phyloP scores from a whole-genome alignment of 2,329 filamentous ascomycete genomes.

The Clarireedia hainanense region DNA sequence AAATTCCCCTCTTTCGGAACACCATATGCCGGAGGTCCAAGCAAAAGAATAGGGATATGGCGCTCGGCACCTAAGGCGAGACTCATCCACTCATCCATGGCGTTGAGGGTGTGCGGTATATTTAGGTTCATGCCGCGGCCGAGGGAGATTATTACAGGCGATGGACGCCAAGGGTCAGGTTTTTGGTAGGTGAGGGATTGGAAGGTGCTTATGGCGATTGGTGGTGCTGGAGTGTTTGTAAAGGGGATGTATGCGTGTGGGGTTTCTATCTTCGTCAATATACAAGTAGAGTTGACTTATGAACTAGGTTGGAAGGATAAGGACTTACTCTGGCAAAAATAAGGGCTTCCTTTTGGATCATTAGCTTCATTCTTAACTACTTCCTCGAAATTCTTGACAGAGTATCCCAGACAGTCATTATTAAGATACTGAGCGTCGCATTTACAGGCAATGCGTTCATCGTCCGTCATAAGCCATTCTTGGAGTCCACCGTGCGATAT shows the following conservation, averaged over 20 bases:
- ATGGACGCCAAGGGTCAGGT: constrained; percentile 31
- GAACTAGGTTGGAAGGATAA: neutral
- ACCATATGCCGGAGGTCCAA: constrained; percentile 31
- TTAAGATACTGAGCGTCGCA: constrained; percentile 36
- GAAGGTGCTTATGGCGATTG: constrained; percentile 26
- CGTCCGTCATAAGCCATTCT: constrained; percentile 32
- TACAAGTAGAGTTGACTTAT: neutral
- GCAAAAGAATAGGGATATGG: constrained; percentile 36
- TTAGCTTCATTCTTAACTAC: constrained; percentile 15
- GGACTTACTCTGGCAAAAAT: constrained; percentile 15
- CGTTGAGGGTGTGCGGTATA: constrained; percentile 24
- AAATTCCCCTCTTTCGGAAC: constrained; percentile 8
- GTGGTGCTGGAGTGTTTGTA: constrained; percentile 27
- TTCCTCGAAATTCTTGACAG: constrained; percentile 19
- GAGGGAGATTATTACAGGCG: constrained; percentile 33
- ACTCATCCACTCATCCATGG: constrained; percentile 34
- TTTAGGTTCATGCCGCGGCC: constrained; percentile 28
- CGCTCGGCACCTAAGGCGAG: constrained; percentile 30
- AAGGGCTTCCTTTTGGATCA: constrained; percentile 10
- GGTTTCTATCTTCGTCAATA: constrained; percentile 20
- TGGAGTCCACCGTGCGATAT: constrained; percentile 33
- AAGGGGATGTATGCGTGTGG: constrained; percentile 33
- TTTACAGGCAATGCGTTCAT: constrained; percentile 28
- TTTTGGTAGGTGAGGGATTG: constrained; percentile 24
- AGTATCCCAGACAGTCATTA: constrained; percentile 26